phyloP scores from a whole-genome alignment of 1,139 yeast species.

The Geotrichum klebahnii region DNA sequence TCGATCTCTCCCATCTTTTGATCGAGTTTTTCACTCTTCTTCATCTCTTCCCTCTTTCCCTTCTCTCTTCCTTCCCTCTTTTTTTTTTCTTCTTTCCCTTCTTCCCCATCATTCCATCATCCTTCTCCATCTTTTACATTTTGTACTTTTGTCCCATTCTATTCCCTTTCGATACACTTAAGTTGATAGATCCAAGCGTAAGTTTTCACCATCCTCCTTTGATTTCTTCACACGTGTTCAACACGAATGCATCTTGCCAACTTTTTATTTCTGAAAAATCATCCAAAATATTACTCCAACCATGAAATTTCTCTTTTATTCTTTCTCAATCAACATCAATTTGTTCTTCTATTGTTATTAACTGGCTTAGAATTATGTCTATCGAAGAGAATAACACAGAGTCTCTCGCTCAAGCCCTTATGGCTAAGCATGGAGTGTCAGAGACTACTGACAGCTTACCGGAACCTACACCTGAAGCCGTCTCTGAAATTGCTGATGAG shows the following conservation, averaged over 20 bases:
- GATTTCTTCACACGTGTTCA: slow-evolving; percentile 9
- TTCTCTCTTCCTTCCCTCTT: neutral
- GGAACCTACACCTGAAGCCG: slow-evolving; percentile 7
- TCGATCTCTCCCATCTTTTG: slow-evolving; percentile 1
- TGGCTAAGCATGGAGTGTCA: slow-evolving; percentile 31
- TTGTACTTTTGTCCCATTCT: neutral
- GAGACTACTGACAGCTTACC: slow-evolving; percentile 11
- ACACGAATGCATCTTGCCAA: neutral
- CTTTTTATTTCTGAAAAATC: slow-evolving; percentile 2
- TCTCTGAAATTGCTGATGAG: neutral
- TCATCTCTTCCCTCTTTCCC: too few relatives aligned
- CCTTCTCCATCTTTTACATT: neutral
- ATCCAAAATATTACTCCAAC: too few relatives aligned
- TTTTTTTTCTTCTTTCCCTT: slow-evolving; percentile 5
- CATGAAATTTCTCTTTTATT: too few relatives aligned
- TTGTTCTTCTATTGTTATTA: neutral
- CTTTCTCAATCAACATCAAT: neutral
- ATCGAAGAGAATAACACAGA: slow-evolving; percentile 18
- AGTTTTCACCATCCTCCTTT: neutral
- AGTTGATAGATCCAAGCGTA: slow-evolving; percentile 1
- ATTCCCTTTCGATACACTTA: too few relatives aligned
- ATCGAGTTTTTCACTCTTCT: neutral
- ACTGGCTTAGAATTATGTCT: slow-evolving; percentile 15
- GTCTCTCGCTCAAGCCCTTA: slow-evolving; percentile 32
- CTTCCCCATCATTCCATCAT: too few relatives aligned